These are phyloP conservation scores for Aspergillus saccharolyticus DNA, from an alignment of 495 filamentous ascomycete species.

Conservation along the genomic window DNA sequence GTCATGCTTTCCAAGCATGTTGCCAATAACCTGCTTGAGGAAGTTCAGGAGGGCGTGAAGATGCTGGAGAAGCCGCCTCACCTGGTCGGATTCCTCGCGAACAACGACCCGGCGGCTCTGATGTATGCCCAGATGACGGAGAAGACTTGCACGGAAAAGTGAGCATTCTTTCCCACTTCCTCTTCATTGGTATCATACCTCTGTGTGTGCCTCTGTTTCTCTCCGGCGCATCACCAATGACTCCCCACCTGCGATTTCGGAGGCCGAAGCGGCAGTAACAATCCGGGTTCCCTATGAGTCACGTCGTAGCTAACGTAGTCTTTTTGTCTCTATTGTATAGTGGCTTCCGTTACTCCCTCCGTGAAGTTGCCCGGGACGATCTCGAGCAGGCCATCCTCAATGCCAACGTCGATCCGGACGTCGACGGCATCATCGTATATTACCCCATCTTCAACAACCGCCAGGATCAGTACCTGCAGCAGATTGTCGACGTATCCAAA, in stretches of 20 bases:
- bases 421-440: slow-evolving; percentile 96
- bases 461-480: slow-evolving; percentile 91
- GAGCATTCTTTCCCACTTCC: slow-evolving; percentile 36
- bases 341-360: slow-evolving; percentile 83
- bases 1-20: slow-evolving; percentile 81
- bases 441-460: slow-evolving; percentile 91
- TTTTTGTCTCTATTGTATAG: slow-evolving; percentile 37
- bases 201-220: not conserved
- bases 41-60: slow-evolving; percentile 67
- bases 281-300: not conserved
- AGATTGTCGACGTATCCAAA: slow-evolving; percentile 83
- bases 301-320: slow-evolving; percentile 23
- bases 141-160: slow-evolving; percentile 94
- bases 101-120: slow-evolving; percentile 79
- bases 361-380: slow-evolving; percentile 73
- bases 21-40: slow-evolving; percentile 69
- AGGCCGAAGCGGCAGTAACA: not conserved
- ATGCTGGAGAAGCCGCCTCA: slow-evolving; percentile 66
- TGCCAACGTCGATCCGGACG: slow-evolving; percentile 70
- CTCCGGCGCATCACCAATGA: not conserved
- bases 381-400: slow-evolving; percentile 80
- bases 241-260: slow-evolving; percentile 10
- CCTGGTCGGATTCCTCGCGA: slow-evolving; percentile 87
- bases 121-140: slow-evolving; percentile 97
- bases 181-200: slow-evolving; percentile 16